Evolutionary conservation across 768 basidiomycete species (phyloP).

Genomic region (Sarcodon aspratus): DNA sequence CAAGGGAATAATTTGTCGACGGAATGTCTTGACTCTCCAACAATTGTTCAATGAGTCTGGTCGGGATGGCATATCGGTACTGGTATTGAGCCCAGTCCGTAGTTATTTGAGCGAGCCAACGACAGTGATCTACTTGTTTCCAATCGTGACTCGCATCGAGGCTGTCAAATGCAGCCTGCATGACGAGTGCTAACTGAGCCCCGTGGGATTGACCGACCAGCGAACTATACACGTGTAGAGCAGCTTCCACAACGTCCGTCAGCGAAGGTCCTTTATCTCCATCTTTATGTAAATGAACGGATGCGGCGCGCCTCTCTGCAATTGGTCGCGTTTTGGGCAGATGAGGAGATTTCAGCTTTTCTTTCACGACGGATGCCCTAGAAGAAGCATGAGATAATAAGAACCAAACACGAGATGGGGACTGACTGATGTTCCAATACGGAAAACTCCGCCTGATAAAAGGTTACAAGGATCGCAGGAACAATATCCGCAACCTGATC

Average conservation of each 20-base stretch:
- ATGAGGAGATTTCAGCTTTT: conserved; percentile 65
- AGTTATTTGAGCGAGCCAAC: conserved; percentile 69
- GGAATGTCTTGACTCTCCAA: conserved; percentile 47
- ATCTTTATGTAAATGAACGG: conserved; percentile 80
- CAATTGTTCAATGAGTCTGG: conserved; percentile 71
- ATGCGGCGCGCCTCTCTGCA: conserved; percentile 75
- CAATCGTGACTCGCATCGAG: conserved; percentile 55
- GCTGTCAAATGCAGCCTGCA: conserved; percentile 63
- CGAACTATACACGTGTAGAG: conserved; percentile 59
- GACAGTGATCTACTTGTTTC: conserved; percentile 58
- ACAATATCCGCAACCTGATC: conserved; percentile 62
- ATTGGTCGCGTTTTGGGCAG: conserved; percentile 71
- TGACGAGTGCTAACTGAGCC: conserved; percentile 56
- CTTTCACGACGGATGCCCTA: conserved; percentile 54
- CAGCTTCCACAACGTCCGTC: conserved; percentile 63
- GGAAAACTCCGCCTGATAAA: conserved; percentile 50
- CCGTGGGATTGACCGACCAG: conserved; percentile 71
- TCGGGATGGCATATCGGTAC: conserved; percentile 85
- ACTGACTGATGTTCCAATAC: conserved; percentile 62
- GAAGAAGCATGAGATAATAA: conserved; percentile 4
- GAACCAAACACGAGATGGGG: not conserved
- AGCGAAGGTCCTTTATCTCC: conserved; percentile 77
- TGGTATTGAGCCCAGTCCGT: conserved; percentile 91
- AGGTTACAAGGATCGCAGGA: conserved; percentile 55
- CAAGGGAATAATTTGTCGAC: conserved; percentile 30